phyloP scores from a whole-genome alignment of 2,329 filamentous ascomycete genomes.

The Thermoascus crustaceus region DNA sequence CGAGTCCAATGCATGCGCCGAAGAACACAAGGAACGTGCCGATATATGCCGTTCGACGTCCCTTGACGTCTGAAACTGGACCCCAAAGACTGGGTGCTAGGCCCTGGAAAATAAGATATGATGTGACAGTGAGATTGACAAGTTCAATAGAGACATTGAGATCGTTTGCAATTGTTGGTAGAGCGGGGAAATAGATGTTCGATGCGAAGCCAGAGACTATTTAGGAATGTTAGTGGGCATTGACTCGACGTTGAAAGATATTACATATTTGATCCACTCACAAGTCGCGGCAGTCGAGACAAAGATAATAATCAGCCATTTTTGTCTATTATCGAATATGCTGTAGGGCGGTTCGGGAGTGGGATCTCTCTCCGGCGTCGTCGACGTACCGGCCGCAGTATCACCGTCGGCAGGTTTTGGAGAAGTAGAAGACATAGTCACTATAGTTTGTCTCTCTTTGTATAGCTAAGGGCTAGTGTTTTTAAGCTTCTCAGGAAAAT shows the following conservation, averaged over 20 bases:
- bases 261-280: conserved; percentile 16
- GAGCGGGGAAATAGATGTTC: conserved; percentile 41
- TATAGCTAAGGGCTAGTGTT: not conserved
- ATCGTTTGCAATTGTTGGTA: conserved; percentile 34
- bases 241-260: not conserved
- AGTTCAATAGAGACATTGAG: conserved; percentile 30
- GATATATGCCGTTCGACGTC: conserved; percentile 33
- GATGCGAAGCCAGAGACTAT: conserved; percentile 36
- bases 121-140: conserved; percentile 40
- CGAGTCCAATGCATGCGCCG: conserved; percentile 34
- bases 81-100: conserved; percentile 37
- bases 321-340: conserved; percentile 45
- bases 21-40: conserved; percentile 35
- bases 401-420: not conserved
- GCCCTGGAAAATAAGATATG: conserved; percentile 40
- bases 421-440: not conserved
- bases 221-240: conserved; percentile 3
- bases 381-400: not conserved
- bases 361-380: not conserved
- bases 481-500: not conserved
- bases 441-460: not conserved
- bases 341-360: conserved; percentile 32
- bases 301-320: conserved; percentile 39
- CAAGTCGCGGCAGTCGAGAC: conserved; percentile 46
- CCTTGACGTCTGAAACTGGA: conserved; percentile 32